Conservation (phyloP, 768 basidiomycete genomes). For the Xerocomellus chrysenteron region DNA sequence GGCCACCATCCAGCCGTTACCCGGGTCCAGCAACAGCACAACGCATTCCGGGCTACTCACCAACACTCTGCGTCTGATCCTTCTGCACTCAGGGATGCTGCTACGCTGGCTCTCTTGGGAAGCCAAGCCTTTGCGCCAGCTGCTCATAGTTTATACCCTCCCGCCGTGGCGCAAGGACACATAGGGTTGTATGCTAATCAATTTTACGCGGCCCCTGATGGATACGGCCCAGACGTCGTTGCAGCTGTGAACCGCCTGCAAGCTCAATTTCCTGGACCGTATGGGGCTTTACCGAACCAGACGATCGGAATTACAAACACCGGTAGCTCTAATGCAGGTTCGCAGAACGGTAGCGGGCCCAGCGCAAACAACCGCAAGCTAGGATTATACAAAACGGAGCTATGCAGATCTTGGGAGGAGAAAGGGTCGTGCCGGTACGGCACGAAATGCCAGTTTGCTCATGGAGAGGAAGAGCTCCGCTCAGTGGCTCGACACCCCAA, state of each 20-base stretch:
- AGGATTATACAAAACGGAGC: slow-evolving; percentile 86
- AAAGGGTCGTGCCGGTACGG: slow-evolving; percentile 86
- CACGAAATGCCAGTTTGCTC: slow-evolving; percentile 89
- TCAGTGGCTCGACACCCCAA: slow-evolving; percentile 87
- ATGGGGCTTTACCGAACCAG: slow-evolving; percentile 48
- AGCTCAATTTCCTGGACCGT: slow-evolving; percentile 52
- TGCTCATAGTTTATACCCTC: slow-evolving; percentile 56
- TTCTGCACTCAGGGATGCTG: slow-evolving; percentile 69
- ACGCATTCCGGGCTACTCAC: slow-evolving; percentile 68
- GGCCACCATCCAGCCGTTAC: slow-evolving; percentile 63
- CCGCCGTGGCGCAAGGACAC: slow-evolving; percentile 40
- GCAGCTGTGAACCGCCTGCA: slow-evolving; percentile 65
- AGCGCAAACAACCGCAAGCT: slow-evolving; percentile 91
- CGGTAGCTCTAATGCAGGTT: slow-evolving; percentile 26
- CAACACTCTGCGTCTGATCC: slow-evolving; percentile 86
- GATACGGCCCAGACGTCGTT: slow-evolving; percentile 53
- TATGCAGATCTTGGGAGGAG: slow-evolving; percentile 92
- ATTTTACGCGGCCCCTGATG: slow-evolving; percentile 63
- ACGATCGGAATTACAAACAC: slow-evolving; percentile 44
- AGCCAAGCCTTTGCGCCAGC: slow-evolving; percentile 50
- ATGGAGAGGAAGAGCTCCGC: slow-evolving; percentile 86
- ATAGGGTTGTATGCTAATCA: slow-evolving; percentile 69
- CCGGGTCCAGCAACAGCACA: slow-evolving; percentile 79
- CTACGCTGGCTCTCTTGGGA: slow-evolving; percentile 62
- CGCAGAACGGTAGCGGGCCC: slow-evolving; percentile 56